These are phyloP conservation scores for Nosema muscidifuracis DNA, from an alignment of 371 early-diverging fungal species.

Conservation along the genomic window DNA sequence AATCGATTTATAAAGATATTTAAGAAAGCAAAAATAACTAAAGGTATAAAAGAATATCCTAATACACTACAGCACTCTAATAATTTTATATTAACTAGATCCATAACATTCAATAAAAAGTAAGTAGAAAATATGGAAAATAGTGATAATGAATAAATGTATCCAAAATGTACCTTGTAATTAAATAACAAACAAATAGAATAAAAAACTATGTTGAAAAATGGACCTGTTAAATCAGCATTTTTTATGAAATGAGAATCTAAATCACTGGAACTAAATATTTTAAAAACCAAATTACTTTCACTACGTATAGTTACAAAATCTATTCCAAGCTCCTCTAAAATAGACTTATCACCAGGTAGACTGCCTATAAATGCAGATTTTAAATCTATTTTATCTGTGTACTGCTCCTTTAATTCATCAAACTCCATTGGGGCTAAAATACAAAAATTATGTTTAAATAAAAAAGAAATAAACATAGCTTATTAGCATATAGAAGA, in stretches of 20 bases:
- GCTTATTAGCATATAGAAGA: too few relatives aligned
- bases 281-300: constrained; percentile 37
- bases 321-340: constrained; percentile 63
- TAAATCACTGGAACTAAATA: constrained; percentile 9
- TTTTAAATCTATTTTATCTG: constrained; percentile 40
- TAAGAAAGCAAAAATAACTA: constrained; percentile 40
- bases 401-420: constrained; percentile 16
- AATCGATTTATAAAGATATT: constrained; percentile 34
- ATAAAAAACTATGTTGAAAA: constrained; percentile 54
- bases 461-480: too few relatives aligned
- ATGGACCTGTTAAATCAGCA: constrained; percentile 59
- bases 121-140: constrained; percentile 50
- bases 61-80: constrained; percentile 47
- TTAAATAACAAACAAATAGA: constrained; percentile 50
- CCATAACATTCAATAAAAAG: constrained; percentile 49
- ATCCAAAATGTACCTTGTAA: constrained; percentile 61
- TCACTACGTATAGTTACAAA: constrained; percentile 54
- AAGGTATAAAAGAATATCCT: constrained; percentile 62
- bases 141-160: constrained; percentile 59
- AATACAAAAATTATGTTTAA: too few relatives aligned
- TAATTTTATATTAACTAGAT: constrained; percentile 24
- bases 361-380: constrained; percentile 51
- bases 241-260: constrained; percentile 12
- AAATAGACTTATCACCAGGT: constrained; percentile 55
- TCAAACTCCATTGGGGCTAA: constrained; percentile 41